A percentile compares a stretch with the other conserved stretches of the same genome.
Evolutionary conservation across 495 filamentous ascomycete species (phyloP).

Genomic region (Tuber aestivum): DNA sequence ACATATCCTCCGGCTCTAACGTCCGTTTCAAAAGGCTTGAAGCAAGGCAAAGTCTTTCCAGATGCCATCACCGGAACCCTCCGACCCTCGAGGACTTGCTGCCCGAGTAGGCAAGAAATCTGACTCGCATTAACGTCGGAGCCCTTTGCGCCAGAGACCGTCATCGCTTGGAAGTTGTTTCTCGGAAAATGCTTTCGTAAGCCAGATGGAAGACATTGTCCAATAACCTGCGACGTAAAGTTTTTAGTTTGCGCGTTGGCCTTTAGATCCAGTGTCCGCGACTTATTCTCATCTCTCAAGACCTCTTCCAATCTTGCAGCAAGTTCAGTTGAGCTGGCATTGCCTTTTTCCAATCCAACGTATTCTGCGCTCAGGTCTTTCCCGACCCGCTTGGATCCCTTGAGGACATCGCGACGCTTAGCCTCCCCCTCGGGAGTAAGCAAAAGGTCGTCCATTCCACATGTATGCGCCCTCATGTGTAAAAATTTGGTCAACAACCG

Average conservation of each 20-base stretch:
- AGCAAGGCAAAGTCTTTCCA: constrained; percentile 93
- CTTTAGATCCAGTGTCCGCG: constrained; percentile 76
- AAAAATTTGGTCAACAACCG: constrained; percentile 82
- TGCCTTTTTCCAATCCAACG: constrained; percentile 64
- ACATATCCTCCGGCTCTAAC: constrained; percentile 92
- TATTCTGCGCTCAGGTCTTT: constrained; percentile 80
- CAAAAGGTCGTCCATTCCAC: constrained; percentile 92
- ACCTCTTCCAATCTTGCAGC: constrained; percentile 77
- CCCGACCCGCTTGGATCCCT: constrained; percentile 65
- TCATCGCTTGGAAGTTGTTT: constrained; percentile 99
- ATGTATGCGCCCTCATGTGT: constrained; percentile 90
- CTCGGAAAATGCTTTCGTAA: constrained; percentile 87
- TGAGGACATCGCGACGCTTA: constrained; percentile 61
- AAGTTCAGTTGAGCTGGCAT: constrained; percentile 64
- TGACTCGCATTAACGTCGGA: constrained; percentile 87
- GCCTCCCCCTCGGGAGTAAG: constrained; percentile 76
- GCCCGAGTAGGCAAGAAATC: constrained; percentile 95
- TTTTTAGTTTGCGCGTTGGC: constrained; percentile 64
- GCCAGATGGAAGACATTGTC: constrained; percentile 68
- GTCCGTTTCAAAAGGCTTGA: constrained; percentile 82
- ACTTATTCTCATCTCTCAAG: constrained; percentile 81
- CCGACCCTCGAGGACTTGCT: constrained; percentile 92
- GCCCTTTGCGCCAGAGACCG: constrained; percentile 92
- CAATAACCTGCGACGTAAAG: constrained; percentile 74
- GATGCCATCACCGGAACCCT: constrained; percentile 96